Conservation (phyloP, 2,329 filamentous ascomycete species). For the Dactylonectria macrodidyma region DNA sequence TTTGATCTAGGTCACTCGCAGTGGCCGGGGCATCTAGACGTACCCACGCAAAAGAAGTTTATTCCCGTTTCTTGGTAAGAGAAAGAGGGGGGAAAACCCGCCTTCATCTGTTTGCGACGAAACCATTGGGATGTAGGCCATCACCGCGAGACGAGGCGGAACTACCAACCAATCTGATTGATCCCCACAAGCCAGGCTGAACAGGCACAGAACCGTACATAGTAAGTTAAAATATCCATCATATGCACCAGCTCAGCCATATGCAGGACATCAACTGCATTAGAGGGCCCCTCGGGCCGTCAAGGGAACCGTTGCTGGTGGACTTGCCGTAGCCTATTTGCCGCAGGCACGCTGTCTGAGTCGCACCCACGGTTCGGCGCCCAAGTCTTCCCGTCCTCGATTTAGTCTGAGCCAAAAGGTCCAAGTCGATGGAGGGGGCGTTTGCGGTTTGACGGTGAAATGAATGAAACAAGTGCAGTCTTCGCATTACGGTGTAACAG, state of each 20-base stretch:
- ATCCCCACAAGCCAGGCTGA: neutral
- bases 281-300: slow-evolving; percentile 24
- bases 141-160: slow-evolving; percentile 13
- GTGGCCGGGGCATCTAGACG: slow-evolving; percentile 6
- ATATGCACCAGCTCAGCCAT: slow-evolving; percentile 19
- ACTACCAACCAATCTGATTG: slow-evolving; percentile 5
- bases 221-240: neutral
- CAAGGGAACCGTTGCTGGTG: slow-evolving; percentile 20
- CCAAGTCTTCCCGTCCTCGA: slow-evolving; percentile 20
- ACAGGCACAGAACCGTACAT: slow-evolving; percentile 2
- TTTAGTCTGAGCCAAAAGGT: slow-evolving; percentile 20
- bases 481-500: slow-evolving; percentile 24
- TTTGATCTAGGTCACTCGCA: slow-evolving; percentile 24
- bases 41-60: slow-evolving; percentile 1
- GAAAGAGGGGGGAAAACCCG: too few relatives aligned
- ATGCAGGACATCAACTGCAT: slow-evolving; percentile 47
- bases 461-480: slow-evolving; percentile 30
- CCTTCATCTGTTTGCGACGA: slow-evolving; percentile 2
- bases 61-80: slow-evolving; percentile 1
- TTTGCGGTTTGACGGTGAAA: slow-evolving; percentile 21
- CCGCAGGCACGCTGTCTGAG: slow-evolving; percentile 11
- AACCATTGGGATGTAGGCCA: neutral
- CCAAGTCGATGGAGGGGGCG: slow-evolving; percentile 25
- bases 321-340: slow-evolving; percentile 22
- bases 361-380: slow-evolving; percentile 10